Conservation (phyloP, 768 basidiomycete species). For the Leucosporidium yakuticum region DNA sequence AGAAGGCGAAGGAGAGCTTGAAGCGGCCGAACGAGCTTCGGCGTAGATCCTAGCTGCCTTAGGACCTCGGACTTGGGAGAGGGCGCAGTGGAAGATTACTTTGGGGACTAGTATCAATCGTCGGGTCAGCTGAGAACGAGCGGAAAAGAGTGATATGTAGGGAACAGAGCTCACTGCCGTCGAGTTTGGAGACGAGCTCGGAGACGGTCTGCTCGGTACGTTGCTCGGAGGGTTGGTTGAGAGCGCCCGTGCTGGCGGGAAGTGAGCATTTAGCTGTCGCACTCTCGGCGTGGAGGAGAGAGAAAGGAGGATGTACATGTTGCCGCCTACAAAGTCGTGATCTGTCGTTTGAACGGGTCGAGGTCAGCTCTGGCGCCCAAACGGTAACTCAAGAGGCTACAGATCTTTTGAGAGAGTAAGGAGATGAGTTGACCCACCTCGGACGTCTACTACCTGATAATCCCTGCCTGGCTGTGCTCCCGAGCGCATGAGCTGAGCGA, state of each 20-base stretch:
- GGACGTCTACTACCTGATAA: slow-evolving; percentile 12
- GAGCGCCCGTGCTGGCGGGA: slow-evolving; percentile 12
- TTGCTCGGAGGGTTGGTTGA: slow-evolving; percentile 16
- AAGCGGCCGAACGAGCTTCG: slow-evolving; percentile 3
- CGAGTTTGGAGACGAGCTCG: slow-evolving; percentile 18
- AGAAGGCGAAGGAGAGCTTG: neutral
- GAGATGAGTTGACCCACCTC: neutral
- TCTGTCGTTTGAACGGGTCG: neutral
- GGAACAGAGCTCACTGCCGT: slow-evolving; percentile 3
- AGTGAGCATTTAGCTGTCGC: no score
- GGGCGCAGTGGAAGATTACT: slow-evolving; percentile 31
- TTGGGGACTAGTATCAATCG: slow-evolving; percentile 6
- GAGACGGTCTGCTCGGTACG: slow-evolving; percentile 16
- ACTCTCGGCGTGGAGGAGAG: no score
- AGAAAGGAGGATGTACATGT: neutral
- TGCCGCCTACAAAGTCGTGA: slow-evolving; percentile 23
- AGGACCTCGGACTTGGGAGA: slow-evolving; percentile 27
- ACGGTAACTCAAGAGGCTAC: no score
- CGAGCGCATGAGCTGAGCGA: slow-evolving; percentile 3
- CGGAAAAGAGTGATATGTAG: no score
- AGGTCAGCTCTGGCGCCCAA: neutral
- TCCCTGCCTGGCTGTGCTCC: neutral
- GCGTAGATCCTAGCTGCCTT: slow-evolving; percentile 31
- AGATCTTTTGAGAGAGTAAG: neutral
- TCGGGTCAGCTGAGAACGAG: no score